phyloP scores from a whole-genome alignment of 2,329 filamentous ascomycete genomes.

The Sclerotinia sclerotiorum region DNA sequence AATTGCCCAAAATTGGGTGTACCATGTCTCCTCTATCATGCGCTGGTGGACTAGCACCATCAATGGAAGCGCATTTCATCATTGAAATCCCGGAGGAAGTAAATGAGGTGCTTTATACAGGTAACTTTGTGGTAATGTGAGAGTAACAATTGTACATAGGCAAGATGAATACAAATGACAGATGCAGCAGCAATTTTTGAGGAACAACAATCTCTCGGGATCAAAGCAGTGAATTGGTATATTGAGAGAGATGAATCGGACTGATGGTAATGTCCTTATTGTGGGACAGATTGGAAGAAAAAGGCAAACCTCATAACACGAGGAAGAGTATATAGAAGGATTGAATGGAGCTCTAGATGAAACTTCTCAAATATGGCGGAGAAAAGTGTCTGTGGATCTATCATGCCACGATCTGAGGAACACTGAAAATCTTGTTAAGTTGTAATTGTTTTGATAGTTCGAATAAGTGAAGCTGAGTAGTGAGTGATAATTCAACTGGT shows the following conservation, averaged over 20 bases:
- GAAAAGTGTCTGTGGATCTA: not conserved
- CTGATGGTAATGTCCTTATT: not conserved
- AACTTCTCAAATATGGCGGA: not conserved
- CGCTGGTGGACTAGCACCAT: not conserved
- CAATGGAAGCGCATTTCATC: constrained; percentile 1
- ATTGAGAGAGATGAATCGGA: not conserved
- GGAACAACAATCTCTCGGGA: not conserved
- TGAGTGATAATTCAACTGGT: not conserved
- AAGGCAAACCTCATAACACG: not conserved
- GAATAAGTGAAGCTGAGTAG: not conserved
- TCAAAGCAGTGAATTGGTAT: not conserved
- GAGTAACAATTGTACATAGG: not conserved
- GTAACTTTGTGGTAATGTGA: not conserved
- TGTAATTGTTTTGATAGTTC: not conserved
- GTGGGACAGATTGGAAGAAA: not conserved
- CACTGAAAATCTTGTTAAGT: not conserved
- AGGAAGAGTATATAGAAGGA: not conserved
- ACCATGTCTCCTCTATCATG: not conserved
- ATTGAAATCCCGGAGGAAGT: not conserved
- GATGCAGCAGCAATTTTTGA: not conserved
- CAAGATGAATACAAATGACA: not conserved
- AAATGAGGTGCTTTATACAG: not conserved
- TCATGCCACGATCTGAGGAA: not conserved
- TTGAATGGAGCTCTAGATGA: not conserved
- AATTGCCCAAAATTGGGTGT: constrained; percentile 22